Evolutionary conservation across 2,329 filamentous ascomycete species (phyloP).

Genomic region (Colletotrichum navitas): DNA sequence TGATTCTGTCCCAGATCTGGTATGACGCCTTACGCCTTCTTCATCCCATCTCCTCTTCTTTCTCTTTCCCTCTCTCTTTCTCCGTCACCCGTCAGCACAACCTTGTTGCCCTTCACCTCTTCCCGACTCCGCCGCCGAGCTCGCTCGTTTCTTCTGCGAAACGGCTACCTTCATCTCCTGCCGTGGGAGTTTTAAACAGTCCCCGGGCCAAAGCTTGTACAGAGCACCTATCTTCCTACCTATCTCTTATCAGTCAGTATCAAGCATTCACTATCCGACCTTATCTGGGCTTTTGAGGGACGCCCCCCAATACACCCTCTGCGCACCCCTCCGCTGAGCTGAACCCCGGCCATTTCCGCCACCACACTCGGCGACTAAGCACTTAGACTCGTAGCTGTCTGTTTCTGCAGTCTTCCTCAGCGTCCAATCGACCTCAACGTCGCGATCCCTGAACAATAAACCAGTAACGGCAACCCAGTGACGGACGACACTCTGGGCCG

Average conservation of each 20-base stretch:
- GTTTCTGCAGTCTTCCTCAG: background rate
- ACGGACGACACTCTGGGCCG: background rate
- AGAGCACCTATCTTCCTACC: background rate
- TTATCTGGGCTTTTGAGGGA: slow-evolving; percentile 2
- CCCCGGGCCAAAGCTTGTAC: background rate
- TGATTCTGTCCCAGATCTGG: slow-evolving; percentile 16
- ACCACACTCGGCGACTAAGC: background rate
- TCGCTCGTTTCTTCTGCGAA: background rate
- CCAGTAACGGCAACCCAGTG: background rate
- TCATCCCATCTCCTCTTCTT: slow-evolving; percentile 3
- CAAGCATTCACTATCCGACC: background rate
- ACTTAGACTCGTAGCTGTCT: slow-evolving; percentile 6
- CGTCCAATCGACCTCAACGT: background rate
- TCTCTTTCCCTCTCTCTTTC: background rate
- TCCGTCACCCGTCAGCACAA: background rate
- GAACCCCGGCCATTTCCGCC: background rate
- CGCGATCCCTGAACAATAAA: slow-evolving; percentile 7
- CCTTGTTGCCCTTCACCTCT: slow-evolving; percentile 1
- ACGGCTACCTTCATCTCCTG: background rate
- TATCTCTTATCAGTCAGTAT: slow-evolving; percentile 7
- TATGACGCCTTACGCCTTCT: slow-evolving; percentile 33
- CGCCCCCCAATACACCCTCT: background rate
- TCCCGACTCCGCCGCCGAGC: background rate
- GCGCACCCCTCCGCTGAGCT: slow-evolving; percentile 7
- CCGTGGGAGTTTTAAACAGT: background rate